These are phyloP conservation scores for Colletotrichum sp. DNA, from an alignment of 2,329 filamentous ascomycete genomes.

Conservation along the genomic window DNA sequence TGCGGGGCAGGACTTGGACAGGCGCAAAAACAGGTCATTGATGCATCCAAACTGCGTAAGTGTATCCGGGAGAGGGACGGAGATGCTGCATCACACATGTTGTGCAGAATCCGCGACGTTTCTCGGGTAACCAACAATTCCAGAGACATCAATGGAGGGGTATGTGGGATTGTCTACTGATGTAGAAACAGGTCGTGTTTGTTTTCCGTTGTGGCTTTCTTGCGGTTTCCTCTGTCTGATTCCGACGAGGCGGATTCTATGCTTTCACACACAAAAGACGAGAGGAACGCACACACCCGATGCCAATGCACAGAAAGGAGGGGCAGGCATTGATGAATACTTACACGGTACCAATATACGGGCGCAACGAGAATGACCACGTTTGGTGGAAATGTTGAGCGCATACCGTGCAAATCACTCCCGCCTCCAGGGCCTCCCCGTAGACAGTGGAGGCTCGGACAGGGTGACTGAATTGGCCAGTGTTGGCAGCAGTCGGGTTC, in stretches of 20 bases:
- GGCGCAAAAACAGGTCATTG: background rate
- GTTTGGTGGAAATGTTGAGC: background rate
- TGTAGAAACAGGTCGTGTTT: background rate
- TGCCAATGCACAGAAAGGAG: background rate
- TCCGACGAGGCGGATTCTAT: background rate
- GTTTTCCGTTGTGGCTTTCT: background rate
- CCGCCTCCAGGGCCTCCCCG: background rate
- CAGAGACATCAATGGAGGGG: background rate
- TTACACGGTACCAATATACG: background rate
- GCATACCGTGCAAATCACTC: background rate
- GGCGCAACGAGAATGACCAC: background rate
- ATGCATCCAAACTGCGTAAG: background rate
- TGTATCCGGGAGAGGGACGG: background rate
- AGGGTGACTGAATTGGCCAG: background rate
- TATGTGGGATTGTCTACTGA: background rate
- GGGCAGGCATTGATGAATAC: background rate
- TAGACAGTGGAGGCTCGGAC: background rate
- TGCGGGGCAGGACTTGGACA: slow-evolving; percentile 11
- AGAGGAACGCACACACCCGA: background rate
- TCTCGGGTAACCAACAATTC: background rate
- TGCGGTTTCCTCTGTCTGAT: background rate
- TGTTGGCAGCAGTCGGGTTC: background rate
- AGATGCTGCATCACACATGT: slow-evolving; percentile 2
- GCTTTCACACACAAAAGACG: background rate
- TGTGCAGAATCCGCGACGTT: slow-evolving; percentile 3